phyloP scores from a whole-genome alignment of 305 asterid genomes.

The Fraxinus ornus region DNA sequence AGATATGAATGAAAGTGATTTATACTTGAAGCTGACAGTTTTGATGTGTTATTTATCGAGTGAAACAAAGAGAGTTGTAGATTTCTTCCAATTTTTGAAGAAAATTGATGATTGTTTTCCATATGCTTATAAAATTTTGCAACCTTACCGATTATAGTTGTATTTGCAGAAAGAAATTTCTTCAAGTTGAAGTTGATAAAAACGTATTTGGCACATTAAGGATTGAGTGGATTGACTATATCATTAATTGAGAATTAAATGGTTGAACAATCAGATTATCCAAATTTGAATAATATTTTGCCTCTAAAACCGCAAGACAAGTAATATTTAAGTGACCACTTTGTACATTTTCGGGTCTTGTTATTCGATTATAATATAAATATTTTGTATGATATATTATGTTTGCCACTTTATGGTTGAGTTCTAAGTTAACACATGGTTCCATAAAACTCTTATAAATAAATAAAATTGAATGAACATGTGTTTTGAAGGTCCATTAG shows the following conservation, averaged over 20 bases:
- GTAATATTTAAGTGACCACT: neutral
- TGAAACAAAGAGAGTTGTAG: neutral
- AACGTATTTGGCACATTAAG: no score
- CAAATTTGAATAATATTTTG: neutral
- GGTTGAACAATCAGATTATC: no score
- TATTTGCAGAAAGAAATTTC: no score
- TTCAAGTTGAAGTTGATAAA: neutral
- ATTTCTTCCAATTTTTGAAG: no score
- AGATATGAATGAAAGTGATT: no score
- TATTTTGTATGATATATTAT: neutral
- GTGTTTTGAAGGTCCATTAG: neutral
- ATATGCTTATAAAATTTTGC: no score
- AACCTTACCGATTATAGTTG: neutral
- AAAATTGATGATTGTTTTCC: neutral
- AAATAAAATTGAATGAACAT: neutral
- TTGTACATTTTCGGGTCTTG: neutral
- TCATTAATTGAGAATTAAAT: neutral
- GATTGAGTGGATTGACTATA: neutral
- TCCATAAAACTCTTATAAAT: neutral
- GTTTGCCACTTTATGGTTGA: neutral
- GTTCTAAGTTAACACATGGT: neutral
- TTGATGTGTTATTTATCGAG: neutral
- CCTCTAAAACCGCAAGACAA: neutral
- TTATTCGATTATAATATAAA: no score
- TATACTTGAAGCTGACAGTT: neutral